Conservation (phyloP, 768 basidiomycete species). For the Vararia minispora region DNA sequence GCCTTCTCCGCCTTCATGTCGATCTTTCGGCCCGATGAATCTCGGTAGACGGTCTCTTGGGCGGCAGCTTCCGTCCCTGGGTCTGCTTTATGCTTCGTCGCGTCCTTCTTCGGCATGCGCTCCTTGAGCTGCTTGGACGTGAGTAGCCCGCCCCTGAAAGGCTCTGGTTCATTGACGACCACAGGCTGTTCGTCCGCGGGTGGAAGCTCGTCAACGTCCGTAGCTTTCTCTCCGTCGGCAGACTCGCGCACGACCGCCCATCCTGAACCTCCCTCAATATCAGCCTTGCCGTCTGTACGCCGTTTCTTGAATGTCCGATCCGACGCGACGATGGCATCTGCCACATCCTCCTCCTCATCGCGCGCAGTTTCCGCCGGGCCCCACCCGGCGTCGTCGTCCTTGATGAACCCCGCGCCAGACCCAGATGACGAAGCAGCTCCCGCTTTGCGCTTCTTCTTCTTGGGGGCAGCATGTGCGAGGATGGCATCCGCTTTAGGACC, state of each 20-base stretch:
- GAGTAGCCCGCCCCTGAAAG: slow-evolving; percentile 68
- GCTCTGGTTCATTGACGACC: slow-evolving; percentile 27
- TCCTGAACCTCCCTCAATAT: slow-evolving; percentile 33
- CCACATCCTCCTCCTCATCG: slow-evolving; percentile 45
- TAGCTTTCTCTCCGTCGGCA: slow-evolving; percentile 30
- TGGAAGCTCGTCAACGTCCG: slow-evolving; percentile 41
- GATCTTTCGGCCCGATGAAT: slow-evolving; percentile 77
- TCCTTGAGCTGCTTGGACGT: slow-evolving; percentile 67
- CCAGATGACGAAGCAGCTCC: slow-evolving; percentile 20
- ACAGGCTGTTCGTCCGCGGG: slow-evolving; percentile 61
- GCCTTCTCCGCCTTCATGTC: slow-evolving; percentile 79
- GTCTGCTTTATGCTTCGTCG: slow-evolving; percentile 27
- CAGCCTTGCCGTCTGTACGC: slow-evolving; percentile 30
- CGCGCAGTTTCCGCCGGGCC: slow-evolving; percentile 33
- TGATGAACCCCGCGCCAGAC: slow-evolving; percentile 15
- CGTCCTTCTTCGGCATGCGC: slow-evolving; percentile 33
- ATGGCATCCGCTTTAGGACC: slow-evolving; percentile 96
- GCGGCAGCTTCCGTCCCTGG: slow-evolving; percentile 47
- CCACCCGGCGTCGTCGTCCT: slow-evolving; percentile 68
- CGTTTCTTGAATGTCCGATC: slow-evolving; percentile 79
- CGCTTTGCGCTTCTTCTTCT: slow-evolving; percentile 68
- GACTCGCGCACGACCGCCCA: slow-evolving; percentile 58
- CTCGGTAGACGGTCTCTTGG: slow-evolving; percentile 92
- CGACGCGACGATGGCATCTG: slow-evolving; percentile 57
- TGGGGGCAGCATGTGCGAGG: slow-evolving; percentile 47